A percentile compares a stretch with the other conserved stretches of the same genome.
These are phyloP conservation scores for Dujonia santamariae DNA, from an alignment of 1,139 yeast genomes.

Conservation along the genomic window DNA sequence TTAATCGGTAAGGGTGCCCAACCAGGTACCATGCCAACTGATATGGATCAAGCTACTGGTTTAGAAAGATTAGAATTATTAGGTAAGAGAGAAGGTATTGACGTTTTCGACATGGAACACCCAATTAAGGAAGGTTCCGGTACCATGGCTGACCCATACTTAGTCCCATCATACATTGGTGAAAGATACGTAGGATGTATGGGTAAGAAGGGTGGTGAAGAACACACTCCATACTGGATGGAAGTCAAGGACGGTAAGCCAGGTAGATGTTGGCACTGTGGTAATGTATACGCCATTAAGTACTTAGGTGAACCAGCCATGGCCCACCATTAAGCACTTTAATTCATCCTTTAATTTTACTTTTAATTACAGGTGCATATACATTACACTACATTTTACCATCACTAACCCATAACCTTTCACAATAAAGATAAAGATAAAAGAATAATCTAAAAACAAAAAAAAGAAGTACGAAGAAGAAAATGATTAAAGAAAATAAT, in stretches of 20 bases:
- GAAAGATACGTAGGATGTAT: slow-evolving; percentile 97
- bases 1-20: slow-evolving; percentile 90
- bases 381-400: too few species aligned
- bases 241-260: slow-evolving; percentile 80
- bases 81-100: slow-evolving; percentile 95
- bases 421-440: too few species aligned
- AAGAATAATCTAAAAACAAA: neutral
- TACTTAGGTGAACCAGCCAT: slow-evolving; percentile 81
- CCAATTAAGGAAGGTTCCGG: slow-evolving; percentile 87
- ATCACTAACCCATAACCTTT: too few species aligned
- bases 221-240: slow-evolving; percentile 91
- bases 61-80: slow-evolving; percentile 92
- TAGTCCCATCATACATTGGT: slow-evolving; percentile 88
- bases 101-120: slow-evolving; percentile 88
- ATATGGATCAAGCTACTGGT: slow-evolving; percentile 97
- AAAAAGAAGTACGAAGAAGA: neutral
- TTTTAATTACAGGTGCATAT: too few species aligned
- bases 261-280: slow-evolving; percentile 99
- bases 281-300: slow-evolving; percentile 88
- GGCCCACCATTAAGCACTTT: slow-evolving; percentile 52
- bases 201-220: slow-evolving; percentile 85
- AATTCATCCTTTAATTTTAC: too few species aligned
- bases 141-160: slow-evolving; percentile 80
- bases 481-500: neutral
- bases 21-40: slow-evolving; percentile 83